phyloP scores from a whole-genome alignment of 139 green algal genomes.

The Coccomyxa sp. region DNA sequence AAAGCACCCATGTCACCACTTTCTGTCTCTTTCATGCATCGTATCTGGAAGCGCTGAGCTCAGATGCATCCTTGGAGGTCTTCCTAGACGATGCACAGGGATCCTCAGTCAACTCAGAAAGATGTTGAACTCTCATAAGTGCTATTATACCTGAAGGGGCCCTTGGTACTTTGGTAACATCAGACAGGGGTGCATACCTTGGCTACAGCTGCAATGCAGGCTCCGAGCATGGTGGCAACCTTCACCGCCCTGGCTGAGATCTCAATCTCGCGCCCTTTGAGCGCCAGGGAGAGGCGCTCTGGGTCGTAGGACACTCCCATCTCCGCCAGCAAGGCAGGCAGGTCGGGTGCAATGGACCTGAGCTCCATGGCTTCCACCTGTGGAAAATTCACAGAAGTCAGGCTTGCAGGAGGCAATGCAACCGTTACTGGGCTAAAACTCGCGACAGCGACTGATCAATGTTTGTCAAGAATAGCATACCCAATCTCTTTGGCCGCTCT shows the following conservation, averaged over 20 bases:
- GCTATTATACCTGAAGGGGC: too few species aligned
- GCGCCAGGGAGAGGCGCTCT: slow-evolving; percentile 46
- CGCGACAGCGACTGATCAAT: background rate
- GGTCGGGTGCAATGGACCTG: slow-evolving; percentile 57
- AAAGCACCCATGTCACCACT: background rate
- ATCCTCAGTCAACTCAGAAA: background rate
- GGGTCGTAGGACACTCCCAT: slow-evolving; percentile 80
- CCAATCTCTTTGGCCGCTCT: slow-evolving; percentile 40
- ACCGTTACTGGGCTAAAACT: too few species aligned
- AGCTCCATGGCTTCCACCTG: slow-evolving; percentile 82
- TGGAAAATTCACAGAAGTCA: too few species aligned
- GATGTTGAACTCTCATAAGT: background rate
- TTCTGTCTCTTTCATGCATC: background rate
- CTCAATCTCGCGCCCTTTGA: slow-evolving; percentile 40
- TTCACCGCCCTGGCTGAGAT: slow-evolving; percentile 46
- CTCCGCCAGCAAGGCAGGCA: slow-evolving; percentile 67
- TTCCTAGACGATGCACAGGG: background rate
- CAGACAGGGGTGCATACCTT: slow-evolving; percentile 1
- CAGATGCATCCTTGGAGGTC: background rate
- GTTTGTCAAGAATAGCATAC: slow-evolving; percentile 4
- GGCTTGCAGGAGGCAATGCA: too few species aligned
- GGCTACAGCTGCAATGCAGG: slow-evolving; percentile 56
- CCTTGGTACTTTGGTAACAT: too few species aligned
- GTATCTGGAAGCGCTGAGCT: background rate
- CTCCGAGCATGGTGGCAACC: slow-evolving; percentile 57